Conservation (phyloP, 1,284 basidiomycete genomes). For the Papiliotrema laurentii region DNA sequence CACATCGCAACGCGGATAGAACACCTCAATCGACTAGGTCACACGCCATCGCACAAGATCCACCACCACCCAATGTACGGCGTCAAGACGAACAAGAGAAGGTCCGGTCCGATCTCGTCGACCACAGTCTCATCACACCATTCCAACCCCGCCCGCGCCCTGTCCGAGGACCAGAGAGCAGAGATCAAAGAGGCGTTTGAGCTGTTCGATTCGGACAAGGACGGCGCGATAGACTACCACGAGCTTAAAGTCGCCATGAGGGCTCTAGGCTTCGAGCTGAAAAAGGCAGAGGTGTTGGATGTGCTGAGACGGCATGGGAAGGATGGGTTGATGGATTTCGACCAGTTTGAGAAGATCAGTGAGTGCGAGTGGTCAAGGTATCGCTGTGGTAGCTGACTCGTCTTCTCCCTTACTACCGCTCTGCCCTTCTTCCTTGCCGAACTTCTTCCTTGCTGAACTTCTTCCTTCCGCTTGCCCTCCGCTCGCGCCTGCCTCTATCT, state of each 20-base stretch:
- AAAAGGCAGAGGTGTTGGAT: conserved; percentile 97
- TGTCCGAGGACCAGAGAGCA: conserved; percentile 91
- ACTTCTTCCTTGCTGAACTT: too few relatives aligned
- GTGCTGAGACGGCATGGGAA: conserved; percentile 84
- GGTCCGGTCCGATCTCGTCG: too few relatives aligned
- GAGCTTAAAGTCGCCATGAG: conserved; percentile 99
- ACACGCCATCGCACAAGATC: too few relatives aligned
- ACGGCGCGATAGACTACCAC: conserved; percentile 94
- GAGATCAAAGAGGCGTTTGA: conserved; percentile 99
- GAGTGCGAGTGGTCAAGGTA: too few relatives aligned
- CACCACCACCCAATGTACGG: too few relatives aligned
- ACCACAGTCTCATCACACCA: conserved; percentile 2
- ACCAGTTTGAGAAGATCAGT: conserved; percentile 94
- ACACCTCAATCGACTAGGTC: too few relatives aligned
- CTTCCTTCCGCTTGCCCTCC: too few relatives aligned
- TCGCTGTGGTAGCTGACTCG: too few relatives aligned
- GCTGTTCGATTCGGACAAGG: conserved; percentile 98
- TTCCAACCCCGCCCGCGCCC: conserved; percentile 36
- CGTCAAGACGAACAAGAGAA: too few relatives aligned
- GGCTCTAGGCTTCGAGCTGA: conserved; percentile 93
- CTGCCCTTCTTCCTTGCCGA: too few relatives aligned
- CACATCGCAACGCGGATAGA: too few relatives aligned
- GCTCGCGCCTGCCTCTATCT: neutral
- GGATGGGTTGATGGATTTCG: conserved; percentile 88
- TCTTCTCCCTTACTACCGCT: too few relatives aligned